These are phyloP conservation scores for Diaporthe capsici DNA, from an alignment of 2,329 filamentous ascomycete genomes.

Conservation along the genomic window DNA sequence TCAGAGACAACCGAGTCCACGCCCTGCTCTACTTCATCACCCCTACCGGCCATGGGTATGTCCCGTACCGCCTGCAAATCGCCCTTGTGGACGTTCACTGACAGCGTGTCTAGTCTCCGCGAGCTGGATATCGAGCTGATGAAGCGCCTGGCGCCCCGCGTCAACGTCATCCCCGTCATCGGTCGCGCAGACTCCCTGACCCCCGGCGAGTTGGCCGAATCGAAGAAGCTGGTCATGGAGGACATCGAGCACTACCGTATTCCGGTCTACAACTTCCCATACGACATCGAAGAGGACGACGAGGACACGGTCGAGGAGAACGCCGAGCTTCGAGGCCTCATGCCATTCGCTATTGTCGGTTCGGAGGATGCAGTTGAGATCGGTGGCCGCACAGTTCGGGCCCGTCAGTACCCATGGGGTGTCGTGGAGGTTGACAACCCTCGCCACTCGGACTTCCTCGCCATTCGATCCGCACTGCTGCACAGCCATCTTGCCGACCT, in stretches of 20 bases:
- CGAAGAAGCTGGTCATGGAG: slow-evolving; percentile 99
- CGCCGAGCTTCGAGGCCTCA: slow-evolving; percentile 94
- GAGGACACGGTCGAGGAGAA: slow-evolving; percentile 99
- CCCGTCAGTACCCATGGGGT: slow-evolving; percentile 98
- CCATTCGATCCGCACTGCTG: slow-evolving; percentile 94
- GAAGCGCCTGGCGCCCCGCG: slow-evolving; percentile 97
- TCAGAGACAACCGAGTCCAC: slow-evolving; percentile 99
- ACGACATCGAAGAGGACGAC: slow-evolving; percentile 99
- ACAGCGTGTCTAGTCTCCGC: slow-evolving; percentile 78
- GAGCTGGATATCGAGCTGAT: slow-evolving; percentile 99
- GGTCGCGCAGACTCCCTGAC: slow-evolving; percentile 98
- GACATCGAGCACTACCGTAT: slow-evolving; percentile 99
- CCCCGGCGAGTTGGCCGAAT: slow-evolving; percentile 95
- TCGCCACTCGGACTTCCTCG: slow-evolving; percentile 97
- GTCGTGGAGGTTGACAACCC: slow-evolving; percentile 99
- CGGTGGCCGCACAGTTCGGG: slow-evolving; percentile 90
- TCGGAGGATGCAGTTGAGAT: slow-evolving; percentile 97
- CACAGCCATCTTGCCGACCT: slow-evolving; percentile 98
- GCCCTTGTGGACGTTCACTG: slow-evolving; percentile 4
- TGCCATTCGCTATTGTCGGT: slow-evolving; percentile 99
- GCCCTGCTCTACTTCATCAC: slow-evolving; percentile 99
- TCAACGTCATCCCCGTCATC: slow-evolving; percentile 99
- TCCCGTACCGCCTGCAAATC: slow-evolving; percentile 40
- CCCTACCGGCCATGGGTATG: slow-evolving; percentile 93
- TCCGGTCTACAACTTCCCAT: slow-evolving; percentile 99